phyloP scores from a whole-genome alignment of 495 filamentous ascomycete genomes.

The Penicillium mononematosum region DNA sequence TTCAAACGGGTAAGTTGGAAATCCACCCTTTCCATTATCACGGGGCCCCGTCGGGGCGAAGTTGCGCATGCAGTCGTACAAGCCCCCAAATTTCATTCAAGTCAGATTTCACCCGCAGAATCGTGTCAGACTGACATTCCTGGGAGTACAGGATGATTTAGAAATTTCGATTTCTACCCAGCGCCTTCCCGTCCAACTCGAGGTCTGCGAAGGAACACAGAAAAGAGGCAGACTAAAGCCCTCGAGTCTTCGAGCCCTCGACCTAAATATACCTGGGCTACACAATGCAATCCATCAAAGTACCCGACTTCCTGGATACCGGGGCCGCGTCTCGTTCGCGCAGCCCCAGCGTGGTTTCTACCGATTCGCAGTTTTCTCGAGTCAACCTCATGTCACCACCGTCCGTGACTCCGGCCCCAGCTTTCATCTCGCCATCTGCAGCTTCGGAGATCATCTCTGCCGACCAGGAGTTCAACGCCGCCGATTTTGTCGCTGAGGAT shows the following conservation, averaged over 20 bases:
- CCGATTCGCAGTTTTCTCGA: slow-evolving; percentile 42
- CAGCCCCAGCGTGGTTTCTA: slow-evolving; percentile 44
- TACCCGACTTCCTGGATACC: slow-evolving; percentile 37
- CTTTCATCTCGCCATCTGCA: slow-evolving; percentile 84
- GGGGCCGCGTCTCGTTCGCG: slow-evolving; percentile 40
- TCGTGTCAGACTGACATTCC: slow-evolving; percentile 22
- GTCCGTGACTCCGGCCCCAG: slow-evolving; percentile 76
- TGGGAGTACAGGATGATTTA: slow-evolving; percentile 34
- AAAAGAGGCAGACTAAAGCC: slow-evolving; percentile 6
- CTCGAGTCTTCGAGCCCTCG: slow-evolving; percentile 3
- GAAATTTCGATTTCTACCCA: slow-evolving; percentile 29
- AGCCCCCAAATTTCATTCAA: slow-evolving; percentile 17
- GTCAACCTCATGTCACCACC: slow-evolving; percentile 56
- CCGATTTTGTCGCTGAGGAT: slow-evolving; percentile 63
- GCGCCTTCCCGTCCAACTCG: slow-evolving; percentile 21
- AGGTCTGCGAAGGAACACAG: slow-evolving; percentile 13
- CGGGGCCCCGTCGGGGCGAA: slow-evolving; percentile 11
- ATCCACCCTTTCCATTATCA: slow-evolving; percentile 11
- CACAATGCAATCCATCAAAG: slow-evolving; percentile 39
- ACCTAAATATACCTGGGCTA: slow-evolving; percentile 8
- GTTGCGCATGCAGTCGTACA: slow-evolving; percentile 14
- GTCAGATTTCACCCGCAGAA: slow-evolving; percentile 18
- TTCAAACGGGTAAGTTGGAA: slow-evolving; percentile 23
- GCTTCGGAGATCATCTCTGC: slow-evolving; percentile 90
- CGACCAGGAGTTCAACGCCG: slow-evolving; percentile 73